Conservation (phyloP, 495 filamentous ascomycete species). For the Chaetomium tenue region DNA sequence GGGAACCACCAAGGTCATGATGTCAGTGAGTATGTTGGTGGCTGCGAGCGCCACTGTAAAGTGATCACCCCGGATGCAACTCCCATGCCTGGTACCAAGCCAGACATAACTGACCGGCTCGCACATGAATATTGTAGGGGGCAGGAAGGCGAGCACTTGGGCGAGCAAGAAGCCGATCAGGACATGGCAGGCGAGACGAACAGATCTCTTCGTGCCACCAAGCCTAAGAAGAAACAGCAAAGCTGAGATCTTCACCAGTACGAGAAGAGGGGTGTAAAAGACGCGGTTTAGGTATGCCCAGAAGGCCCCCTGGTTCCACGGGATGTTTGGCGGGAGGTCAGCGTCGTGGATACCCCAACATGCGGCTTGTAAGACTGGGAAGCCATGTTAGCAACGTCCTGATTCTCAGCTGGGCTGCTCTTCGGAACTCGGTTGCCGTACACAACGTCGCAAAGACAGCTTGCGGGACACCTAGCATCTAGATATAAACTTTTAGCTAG, state of each 20-base stretch:
- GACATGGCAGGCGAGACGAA: constrained; percentile 41
- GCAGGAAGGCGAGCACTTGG: constrained; percentile 50
- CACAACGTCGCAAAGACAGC: constrained; percentile 39
- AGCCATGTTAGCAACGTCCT: background rate
- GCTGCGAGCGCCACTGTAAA: constrained; percentile 44
- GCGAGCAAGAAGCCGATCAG: constrained; percentile 49
- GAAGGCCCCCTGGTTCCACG: constrained; percentile 34
- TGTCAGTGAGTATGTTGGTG: constrained; percentile 51
- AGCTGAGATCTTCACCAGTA: constrained; percentile 57
- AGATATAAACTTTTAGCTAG: background rate
- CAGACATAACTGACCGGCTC: constrained; percentile 46
- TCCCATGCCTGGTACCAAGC: constrained; percentile 35
- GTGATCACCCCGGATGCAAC: constrained; percentile 46
- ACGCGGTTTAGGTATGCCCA: constrained; percentile 54
- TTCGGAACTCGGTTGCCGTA: constrained; percentile 19
- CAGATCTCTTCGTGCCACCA: constrained; percentile 41
- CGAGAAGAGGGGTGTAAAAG: constrained; percentile 60
- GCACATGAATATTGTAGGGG: constrained; percentile 58
- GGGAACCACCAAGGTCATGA: constrained; percentile 47
- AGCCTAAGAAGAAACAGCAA: constrained; percentile 56
- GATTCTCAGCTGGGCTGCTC: too few species aligned
- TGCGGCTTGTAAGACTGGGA: constrained; percentile 37
- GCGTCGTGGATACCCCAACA: constrained; percentile 49
- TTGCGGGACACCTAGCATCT: constrained; percentile 38
- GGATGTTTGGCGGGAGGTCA: constrained; percentile 43